Evolutionary conservation across 768 basidiomycete genomes (phyloP), one percentile per base, ranked within the genome.

Genomic region (Lactarius sp.): DNA sequence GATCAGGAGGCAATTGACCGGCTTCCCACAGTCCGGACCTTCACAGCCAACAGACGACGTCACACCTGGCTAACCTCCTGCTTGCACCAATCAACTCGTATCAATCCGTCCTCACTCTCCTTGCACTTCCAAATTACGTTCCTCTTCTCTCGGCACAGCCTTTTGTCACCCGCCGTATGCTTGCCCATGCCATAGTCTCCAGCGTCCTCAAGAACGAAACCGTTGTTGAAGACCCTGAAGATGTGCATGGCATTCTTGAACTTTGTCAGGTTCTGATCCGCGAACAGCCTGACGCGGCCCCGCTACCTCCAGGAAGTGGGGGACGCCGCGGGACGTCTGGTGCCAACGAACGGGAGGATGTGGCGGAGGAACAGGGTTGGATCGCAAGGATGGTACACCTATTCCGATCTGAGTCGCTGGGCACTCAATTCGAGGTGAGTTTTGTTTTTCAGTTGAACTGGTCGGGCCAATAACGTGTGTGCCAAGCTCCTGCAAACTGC

Each of bases 311-410:
- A 34, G 77, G 73, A 66, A 82, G 83, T 51, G 70, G 74, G 53
- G 79, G 70, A 60, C 77, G 86, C 65, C 82, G 83, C 61, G 85
- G 84, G 7, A 78, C 84, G 10, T 83, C 85, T 68, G 27, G 52
- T 39, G 77, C 79, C 34, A 70, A 83, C 56, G 95, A 96, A 72
- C 76, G 87, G 56, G 92, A 95, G 72, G 96, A 98, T 71, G 81
- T 94, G 78, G 95, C 94, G 0, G 97, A 99, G 74, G 97, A 99
- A 74, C 97, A 99, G 70, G 97, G 97, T 0, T 99, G 97, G 97
- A 85, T 98, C 16, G 96, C 97, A 46, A 79, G 96, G 66, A 98
- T 98, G 92, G 90, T 98, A 2, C 97, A 99, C 78, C 74, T 98
- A 37, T 97, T 98, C 84, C 79, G 87, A 22, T 83, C 92, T 0